Conservation (phyloP, 768 basidiomycete genomes). For the Tephrocybe sp. region DNA sequence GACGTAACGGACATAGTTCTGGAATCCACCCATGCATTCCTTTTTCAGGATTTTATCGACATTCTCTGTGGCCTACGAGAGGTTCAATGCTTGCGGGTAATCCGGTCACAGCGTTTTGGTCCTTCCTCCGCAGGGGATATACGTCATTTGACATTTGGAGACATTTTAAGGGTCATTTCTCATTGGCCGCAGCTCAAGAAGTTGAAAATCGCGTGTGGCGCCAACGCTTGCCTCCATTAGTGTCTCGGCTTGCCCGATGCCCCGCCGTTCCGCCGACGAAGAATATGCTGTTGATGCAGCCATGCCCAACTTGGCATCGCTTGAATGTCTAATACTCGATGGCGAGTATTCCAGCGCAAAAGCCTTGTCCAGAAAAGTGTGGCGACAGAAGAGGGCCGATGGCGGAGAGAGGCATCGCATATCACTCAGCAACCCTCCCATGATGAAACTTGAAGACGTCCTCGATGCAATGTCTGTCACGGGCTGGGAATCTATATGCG, state of each 20-base stretch:
- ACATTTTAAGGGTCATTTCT: slow-evolving; percentile 5
- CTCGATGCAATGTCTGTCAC: slow-evolving; percentile 5
- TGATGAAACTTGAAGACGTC: slow-evolving; percentile 1
- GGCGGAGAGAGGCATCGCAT: not conserved
- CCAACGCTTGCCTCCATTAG: slow-evolving; percentile 6
- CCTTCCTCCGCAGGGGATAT: not conserved
- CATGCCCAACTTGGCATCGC: slow-evolving; percentile 6
- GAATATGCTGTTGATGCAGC: slow-evolving; percentile 15
- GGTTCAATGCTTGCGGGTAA: not conserved
- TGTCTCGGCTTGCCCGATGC: slow-evolving; percentile 7
- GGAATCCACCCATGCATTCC: slow-evolving; percentile 1
- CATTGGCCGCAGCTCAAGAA: slow-evolving; percentile 6
- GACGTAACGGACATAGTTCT: not conserved
- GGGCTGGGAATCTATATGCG: slow-evolving; percentile 5
- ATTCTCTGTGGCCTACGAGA: slow-evolving; percentile 3
- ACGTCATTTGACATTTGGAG: slow-evolving; percentile 3
- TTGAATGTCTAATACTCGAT: not conserved
- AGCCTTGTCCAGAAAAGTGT: slow-evolving; percentile 1
- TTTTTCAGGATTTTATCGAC: slow-evolving; percentile 3
- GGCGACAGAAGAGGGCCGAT: not conserved
- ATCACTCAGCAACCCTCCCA: not conserved
- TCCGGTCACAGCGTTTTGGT: not conserved
- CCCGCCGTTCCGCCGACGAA: slow-evolving; percentile 8
- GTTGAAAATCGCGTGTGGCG: slow-evolving; percentile 6
- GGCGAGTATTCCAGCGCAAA: slow-evolving; percentile 7